A percentile compares a stretch with the other conserved stretches of the same genome.
phyloP scores from a whole-genome alignment of 139 green algal species.

The Nannochloris sp. region DNA sequence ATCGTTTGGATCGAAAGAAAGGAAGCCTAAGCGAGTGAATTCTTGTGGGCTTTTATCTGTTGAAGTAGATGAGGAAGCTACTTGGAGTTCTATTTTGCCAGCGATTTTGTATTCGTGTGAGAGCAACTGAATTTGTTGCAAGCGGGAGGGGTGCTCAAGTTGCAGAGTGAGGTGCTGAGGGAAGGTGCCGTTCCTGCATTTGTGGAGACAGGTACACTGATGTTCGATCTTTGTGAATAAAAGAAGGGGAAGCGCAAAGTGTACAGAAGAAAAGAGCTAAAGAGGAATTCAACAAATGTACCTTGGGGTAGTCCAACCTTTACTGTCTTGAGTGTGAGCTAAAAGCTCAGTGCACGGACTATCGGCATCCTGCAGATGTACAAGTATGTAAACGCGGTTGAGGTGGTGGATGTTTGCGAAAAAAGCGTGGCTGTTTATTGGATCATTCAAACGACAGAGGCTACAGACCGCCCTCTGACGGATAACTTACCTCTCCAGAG shows the following conservation, averaged over 20 bases:
- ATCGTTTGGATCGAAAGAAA: slow-evolving; percentile 88
- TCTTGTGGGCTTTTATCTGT: not conserved
- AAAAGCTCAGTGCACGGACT: slow-evolving; percentile 73
- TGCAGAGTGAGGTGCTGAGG: slow-evolving; percentile 73
- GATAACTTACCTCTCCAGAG: slow-evolving; percentile 12
- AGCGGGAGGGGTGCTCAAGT: slow-evolving; percentile 52
- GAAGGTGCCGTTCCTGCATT: slow-evolving; percentile 66
- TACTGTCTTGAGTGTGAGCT: slow-evolving; percentile 62
- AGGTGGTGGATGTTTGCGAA: not conserved
- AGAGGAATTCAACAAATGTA: not conserved
- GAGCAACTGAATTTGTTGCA: slow-evolving; percentile 87
- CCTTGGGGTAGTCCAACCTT: slow-evolving; percentile 78
- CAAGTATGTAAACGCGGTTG: not conserved
- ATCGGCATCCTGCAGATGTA: slow-evolving; percentile 55
- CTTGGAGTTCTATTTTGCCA: slow-evolving; percentile 72
- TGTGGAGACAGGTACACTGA: not conserved
- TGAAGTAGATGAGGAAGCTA: slow-evolving; percentile 24
- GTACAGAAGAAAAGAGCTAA: not conserved
- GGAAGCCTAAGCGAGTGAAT: slow-evolving; percentile 73
- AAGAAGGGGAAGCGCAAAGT: not conserved
- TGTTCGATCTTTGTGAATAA: not conserved
- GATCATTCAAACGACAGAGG: not conserved
- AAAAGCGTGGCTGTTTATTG: not conserved
- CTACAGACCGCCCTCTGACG: not conserved
- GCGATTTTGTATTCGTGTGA: slow-evolving; percentile 94